These are phyloP conservation scores for Austroboletus sp. DNA, from an alignment of 1,284 basidiomycete genomes.

Conservation along the genomic window DNA sequence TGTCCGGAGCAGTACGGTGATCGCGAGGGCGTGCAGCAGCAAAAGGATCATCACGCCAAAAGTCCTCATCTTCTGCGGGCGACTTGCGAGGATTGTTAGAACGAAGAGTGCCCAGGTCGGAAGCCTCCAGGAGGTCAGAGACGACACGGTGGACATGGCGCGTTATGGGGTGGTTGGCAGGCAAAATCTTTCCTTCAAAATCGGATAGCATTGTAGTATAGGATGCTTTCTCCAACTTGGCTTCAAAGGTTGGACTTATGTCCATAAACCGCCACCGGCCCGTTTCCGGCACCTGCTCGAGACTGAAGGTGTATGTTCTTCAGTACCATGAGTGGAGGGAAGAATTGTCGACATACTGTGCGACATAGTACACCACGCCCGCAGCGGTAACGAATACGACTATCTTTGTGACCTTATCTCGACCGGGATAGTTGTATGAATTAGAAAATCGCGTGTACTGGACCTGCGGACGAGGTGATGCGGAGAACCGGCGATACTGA, in stretches of 20 bases:
- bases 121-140: constrained; percentile 64
- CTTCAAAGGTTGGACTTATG: constrained; percentile 55
- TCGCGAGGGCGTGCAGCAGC: constrained; percentile 21
- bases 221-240: constrained; percentile 45
- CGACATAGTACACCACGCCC: constrained; percentile 26
- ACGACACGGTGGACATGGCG: constrained; percentile 66
- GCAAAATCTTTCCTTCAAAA: constrained; percentile 56
- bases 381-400: constrained; percentile 18
- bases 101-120: constrained; percentile 51
- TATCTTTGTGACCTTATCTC: constrained; percentile 14
- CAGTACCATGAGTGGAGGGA: neutral
- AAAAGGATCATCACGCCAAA: constrained; percentile 24
- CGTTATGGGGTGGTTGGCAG: constrained; percentile 61
- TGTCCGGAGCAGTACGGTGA: constrained; percentile 21
- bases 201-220: constrained; percentile 51
- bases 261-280: constrained; percentile 84
- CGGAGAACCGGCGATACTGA: constrained; percentile 18
- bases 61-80: constrained; percentile 6
- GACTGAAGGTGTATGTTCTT: constrained; percentile 36
- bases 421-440: constrained; percentile 6
- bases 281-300: constrained; percentile 77
- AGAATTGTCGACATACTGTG: constrained; percentile 22
- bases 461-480: constrained; percentile 15
- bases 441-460: constrained; percentile 29
- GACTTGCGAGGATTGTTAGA: constrained; percentile 11